Conservation (phyloP, 1,139 yeast genomes). For the Blastobotrys proliferans region DNA sequence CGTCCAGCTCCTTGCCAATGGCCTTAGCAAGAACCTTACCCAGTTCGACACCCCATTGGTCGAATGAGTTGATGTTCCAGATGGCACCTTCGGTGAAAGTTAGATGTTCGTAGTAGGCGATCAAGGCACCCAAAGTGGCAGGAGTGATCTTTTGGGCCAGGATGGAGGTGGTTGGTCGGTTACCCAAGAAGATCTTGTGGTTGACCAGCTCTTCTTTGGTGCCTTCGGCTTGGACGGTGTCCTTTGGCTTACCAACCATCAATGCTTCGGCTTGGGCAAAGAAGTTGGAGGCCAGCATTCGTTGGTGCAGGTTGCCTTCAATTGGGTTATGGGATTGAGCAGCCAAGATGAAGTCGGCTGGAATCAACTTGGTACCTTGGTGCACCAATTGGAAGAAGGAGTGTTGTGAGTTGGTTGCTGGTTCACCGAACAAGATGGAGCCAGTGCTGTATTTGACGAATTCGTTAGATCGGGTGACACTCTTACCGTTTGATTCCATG, state of each 20-base stretch:
- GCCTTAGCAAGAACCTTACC: conserved; percentile 97
- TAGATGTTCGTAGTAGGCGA: conserved; percentile 95
- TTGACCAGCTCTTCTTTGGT: conserved; percentile 78
- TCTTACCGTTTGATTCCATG: conserved; percentile 98
- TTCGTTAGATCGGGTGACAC: conserved; percentile 86
- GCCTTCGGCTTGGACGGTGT: conserved; percentile 84
- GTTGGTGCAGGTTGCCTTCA: conserved; percentile 89
- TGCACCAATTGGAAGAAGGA: conserved; percentile 99
- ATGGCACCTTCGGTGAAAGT: conserved; percentile 98
- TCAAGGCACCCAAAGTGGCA: conserved; percentile 89
- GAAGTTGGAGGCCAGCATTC: conserved; percentile 96
- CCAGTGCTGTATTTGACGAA: conserved; percentile 96
- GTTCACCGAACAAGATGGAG: conserved; percentile 93
- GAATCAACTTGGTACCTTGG: conserved; percentile 97
- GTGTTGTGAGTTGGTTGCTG: conserved; percentile 98
- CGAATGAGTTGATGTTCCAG: conserved; percentile 99
- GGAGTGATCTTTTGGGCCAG: conserved; percentile 95
- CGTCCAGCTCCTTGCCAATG: conserved; percentile 82
- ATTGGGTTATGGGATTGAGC: conserved; percentile 98
- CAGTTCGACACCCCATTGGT: conserved; percentile 99
- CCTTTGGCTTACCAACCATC: conserved; percentile 91
- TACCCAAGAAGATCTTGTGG: conserved; percentile 94
- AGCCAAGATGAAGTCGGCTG: conserved; percentile 93
- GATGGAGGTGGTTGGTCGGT: conserved; percentile 98
- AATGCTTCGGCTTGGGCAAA: conserved; percentile 98